These are phyloP conservation scores for Sugiyamaella xylanicola DNA, from an alignment of 1,139 yeast genomes.

Conservation along the genomic window DNA sequence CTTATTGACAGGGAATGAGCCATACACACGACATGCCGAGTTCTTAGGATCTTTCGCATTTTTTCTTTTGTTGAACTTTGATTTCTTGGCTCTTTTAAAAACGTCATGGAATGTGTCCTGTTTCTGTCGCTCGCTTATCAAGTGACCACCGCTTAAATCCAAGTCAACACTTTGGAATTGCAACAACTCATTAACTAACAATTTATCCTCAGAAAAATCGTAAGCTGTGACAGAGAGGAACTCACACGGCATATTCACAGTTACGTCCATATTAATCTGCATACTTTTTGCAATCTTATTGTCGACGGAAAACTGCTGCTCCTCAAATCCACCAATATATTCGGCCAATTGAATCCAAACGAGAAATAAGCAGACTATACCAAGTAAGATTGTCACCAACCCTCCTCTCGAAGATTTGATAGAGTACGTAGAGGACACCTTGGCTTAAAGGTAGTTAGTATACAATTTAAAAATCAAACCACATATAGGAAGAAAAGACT, in stretches of 20 bases:
- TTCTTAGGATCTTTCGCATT: constrained; percentile 44
- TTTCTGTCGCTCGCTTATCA: constrained; percentile 21
- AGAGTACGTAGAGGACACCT: constrained; percentile 75
- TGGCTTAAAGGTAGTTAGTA: constrained; percentile 50
- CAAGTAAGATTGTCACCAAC: constrained; percentile 65
- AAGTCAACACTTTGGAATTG: constrained; percentile 43
- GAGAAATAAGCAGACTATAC: constrained; percentile 62
- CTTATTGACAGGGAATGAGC: constrained; percentile 81
- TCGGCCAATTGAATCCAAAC: constrained; percentile 89
- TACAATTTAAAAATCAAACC: constrained; percentile 7
- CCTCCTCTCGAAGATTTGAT: constrained; percentile 80
- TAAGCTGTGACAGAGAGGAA: constrained; percentile 71
- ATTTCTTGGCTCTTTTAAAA: constrained; percentile 29
- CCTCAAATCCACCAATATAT: constrained; percentile 78
- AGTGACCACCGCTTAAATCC: constrained; percentile 24
- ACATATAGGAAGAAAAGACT: constrained; percentile 32
- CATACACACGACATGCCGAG: constrained; percentile 87
- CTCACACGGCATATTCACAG: constrained; percentile 84
- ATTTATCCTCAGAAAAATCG: constrained; percentile 76
- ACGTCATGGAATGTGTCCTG: constrained; percentile 32
- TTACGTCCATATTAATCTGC: constrained; percentile 73
- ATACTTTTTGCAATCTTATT: constrained; percentile 59
- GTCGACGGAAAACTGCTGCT: constrained; percentile 73
- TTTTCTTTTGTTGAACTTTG: constrained; percentile 56
- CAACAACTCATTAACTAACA: constrained; percentile 74